Conservation (phyloP, 495 filamentous ascomycete genomes). For the Penicillium odoratum region DNA sequence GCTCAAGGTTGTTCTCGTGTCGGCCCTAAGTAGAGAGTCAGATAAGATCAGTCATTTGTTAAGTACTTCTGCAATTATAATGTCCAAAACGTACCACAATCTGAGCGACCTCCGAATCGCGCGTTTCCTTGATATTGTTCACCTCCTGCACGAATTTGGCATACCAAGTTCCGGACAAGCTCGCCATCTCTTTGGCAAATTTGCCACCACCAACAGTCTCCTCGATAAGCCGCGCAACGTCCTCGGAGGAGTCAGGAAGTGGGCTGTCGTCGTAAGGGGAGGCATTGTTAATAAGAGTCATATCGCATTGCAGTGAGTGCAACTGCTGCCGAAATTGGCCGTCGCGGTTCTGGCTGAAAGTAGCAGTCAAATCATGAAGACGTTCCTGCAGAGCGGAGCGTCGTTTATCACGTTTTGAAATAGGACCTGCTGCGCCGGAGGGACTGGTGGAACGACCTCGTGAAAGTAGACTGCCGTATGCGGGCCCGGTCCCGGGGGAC, state of each 20-base stretch:
- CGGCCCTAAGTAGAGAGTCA: conserved; percentile 29
- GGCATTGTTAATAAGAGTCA: conserved; percentile 78
- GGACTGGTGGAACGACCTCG: conserved; percentile 41
- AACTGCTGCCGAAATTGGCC: conserved; percentile 85
- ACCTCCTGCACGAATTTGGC: conserved; percentile 77
- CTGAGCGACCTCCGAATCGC: conserved; percentile 74
- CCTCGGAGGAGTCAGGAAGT: conserved; percentile 68
- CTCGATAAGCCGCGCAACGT: conserved; percentile 64
- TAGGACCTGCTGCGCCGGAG: conserved; percentile 33
- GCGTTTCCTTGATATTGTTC: conserved; percentile 79
- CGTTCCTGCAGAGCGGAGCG: conserved; percentile 76
- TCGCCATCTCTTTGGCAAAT: conserved; percentile 57
- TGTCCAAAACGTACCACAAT: conserved; percentile 62
- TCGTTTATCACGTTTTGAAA: conserved; percentile 87
- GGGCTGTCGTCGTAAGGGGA: conserved; percentile 73
- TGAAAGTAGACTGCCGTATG: conserved; percentile 24
- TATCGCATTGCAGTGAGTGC: conserved; percentile 83
- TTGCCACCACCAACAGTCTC: conserved; percentile 54
- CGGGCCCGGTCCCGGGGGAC: background rate
- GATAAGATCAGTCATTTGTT: background rate
- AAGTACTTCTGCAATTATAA: too few species aligned
- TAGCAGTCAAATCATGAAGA: conserved; percentile 67
- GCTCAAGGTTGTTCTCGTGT: conserved; percentile 43
- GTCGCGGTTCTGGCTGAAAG: conserved; percentile 79
- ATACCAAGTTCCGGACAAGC: conserved; percentile 77